Evolutionary conservation across 306 rosid species (phyloP).

Genomic region (Begonia peltatifolia): DNA sequence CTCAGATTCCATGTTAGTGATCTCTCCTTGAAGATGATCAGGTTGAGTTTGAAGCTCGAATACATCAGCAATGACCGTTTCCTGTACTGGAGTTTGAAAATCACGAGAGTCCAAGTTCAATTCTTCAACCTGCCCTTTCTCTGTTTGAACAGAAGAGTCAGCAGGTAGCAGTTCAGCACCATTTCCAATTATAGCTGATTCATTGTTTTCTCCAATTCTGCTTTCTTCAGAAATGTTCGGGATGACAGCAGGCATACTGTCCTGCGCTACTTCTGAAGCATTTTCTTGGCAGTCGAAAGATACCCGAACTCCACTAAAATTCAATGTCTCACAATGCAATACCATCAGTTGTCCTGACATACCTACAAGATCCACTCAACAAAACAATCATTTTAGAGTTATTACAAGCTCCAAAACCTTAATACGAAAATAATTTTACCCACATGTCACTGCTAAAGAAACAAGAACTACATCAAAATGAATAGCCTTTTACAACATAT

Average conservation of each 20-base stretch:
- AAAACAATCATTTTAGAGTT: too few relatives aligned
- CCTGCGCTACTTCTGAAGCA: slow-evolving; percentile 31
- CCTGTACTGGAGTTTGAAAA: slow-evolving; percentile 15
- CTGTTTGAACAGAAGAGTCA: slow-evolving; percentile 17
- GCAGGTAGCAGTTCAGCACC: slow-evolving; percentile 32
- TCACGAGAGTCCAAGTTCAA: slow-evolving; percentile 28
- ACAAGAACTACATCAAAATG: too few relatives aligned
- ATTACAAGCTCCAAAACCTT: too few relatives aligned
- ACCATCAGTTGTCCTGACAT: slow-evolving; percentile 40
- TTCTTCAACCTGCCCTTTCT: slow-evolving; percentile 23
- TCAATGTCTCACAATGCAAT: slow-evolving; percentile 42
- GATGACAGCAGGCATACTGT: slow-evolving; percentile 29
- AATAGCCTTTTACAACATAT: too few relatives aligned
- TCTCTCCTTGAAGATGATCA: slow-evolving; percentile 17
- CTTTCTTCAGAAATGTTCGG: slow-evolving; percentile 25
- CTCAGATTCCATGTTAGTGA: slow-evolving; percentile 29
- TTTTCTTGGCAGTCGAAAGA: slow-evolving; percentile 25
- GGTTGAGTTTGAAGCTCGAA: slow-evolving; percentile 22
- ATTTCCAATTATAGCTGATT: slow-evolving; percentile 22
- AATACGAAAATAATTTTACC: too few relatives aligned
- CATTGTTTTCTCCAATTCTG: slow-evolving; percentile 18
- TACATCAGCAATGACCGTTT: slow-evolving; percentile 8
- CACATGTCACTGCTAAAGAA: too few relatives aligned
- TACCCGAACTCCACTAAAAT: slow-evolving; percentile 41
- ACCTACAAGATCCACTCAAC: slow-evolving; percentile 32